Conservation (phyloP, 2,329 filamentous ascomycete genomes). For the Trichoderma simmonsii region DNA sequence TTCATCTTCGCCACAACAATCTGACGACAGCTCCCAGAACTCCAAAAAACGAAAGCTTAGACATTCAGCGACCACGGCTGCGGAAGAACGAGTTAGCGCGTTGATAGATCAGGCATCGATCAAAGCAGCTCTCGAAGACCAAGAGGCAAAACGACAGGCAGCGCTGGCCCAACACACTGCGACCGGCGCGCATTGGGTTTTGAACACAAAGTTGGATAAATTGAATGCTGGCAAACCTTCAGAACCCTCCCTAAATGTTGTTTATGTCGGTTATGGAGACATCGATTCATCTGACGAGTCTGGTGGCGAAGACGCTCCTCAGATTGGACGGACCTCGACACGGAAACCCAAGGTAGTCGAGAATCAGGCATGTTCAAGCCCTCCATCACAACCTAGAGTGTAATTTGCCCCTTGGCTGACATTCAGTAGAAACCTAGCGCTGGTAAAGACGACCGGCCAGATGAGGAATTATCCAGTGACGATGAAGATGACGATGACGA, state of each 20-base stretch:
- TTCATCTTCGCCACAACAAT: constrained; percentile 44
- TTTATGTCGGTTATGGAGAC: constrained; percentile 55
- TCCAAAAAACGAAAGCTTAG: constrained; percentile 62
- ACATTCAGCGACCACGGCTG: constrained; percentile 24
- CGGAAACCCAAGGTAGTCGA: constrained; percentile 12
- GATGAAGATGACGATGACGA: constrained; percentile 22
- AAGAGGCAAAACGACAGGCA: constrained; percentile 63
- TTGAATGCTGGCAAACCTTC: constrained; percentile 28
- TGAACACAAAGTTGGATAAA: constrained; percentile 47
- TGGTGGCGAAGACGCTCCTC: constrained; percentile 34
- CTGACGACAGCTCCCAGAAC: constrained; percentile 43
- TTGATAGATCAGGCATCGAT: constrained; percentile 57
- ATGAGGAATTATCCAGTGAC: constrained; percentile 27
- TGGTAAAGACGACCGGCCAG: constrained; percentile 26
- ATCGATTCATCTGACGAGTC: constrained; percentile 43
- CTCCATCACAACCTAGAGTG: background rate
- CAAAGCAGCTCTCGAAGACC: constrained; percentile 60
- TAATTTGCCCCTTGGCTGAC: constrained; percentile 9
- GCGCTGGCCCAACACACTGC: constrained; percentile 60
- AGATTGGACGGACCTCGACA: constrained; percentile 35
- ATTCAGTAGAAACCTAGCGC: background rate
- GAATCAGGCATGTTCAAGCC: background rate
- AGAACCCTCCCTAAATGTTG: constrained; percentile 50
- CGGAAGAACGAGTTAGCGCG: constrained; percentile 38
- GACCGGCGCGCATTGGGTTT: constrained; percentile 73